phyloP scores from a whole-genome alignment of 2,329 filamentous ascomycete genomes.

The Cordyceps farinosa region DNA sequence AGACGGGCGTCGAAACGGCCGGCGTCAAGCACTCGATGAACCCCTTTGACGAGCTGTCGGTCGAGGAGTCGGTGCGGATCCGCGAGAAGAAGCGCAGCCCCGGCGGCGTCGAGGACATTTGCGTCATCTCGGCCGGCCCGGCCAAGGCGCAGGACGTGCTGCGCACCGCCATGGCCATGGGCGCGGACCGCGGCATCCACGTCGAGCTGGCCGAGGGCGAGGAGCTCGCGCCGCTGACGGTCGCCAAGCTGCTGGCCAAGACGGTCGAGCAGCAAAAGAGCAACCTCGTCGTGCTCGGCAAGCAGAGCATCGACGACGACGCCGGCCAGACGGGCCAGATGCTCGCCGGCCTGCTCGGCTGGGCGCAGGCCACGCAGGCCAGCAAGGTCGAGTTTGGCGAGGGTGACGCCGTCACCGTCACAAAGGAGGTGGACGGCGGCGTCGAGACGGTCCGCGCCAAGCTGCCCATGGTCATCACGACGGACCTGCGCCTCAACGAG shows the following conservation, averaged over 20 bases:
- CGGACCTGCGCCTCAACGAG: slow-evolving; percentile 90
- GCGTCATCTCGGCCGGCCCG: slow-evolving; percentile 83
- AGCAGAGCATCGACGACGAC: slow-evolving; percentile 98
- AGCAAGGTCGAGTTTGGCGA: slow-evolving; percentile 74
- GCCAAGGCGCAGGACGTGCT: slow-evolving; percentile 84
- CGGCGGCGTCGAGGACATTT: slow-evolving; percentile 82
- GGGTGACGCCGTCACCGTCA: slow-evolving; percentile 69
- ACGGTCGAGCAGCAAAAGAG: slow-evolving; percentile 79
- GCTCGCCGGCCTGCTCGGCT: slow-evolving; percentile 86
- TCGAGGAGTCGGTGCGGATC: slow-evolving; percentile 93
- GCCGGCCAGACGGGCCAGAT: slow-evolving; percentile 96
- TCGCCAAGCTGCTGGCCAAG: slow-evolving; percentile 82
- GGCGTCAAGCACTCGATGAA: slow-evolving; percentile 98
- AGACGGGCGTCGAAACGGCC: slow-evolving; percentile 85
- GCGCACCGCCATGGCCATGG: slow-evolving; percentile 98
- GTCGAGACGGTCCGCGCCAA: slow-evolving; percentile 83
- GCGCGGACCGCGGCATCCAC: slow-evolving; percentile 86
- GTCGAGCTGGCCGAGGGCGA: slow-evolving; percentile 74
- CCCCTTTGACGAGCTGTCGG: slow-evolving; percentile 96
- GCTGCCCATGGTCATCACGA: slow-evolving; percentile 91
- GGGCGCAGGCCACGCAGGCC: slow-evolving; percentile 94
- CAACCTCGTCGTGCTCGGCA: slow-evolving; percentile 91
- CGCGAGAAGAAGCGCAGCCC: slow-evolving; percentile 77
- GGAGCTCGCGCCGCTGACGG: slow-evolving; percentile 81
- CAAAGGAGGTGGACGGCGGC: slow-evolving; percentile 91